phyloP scores from a whole-genome alignment of 331 rosid genomes.

The Spiraea crenata region DNA sequence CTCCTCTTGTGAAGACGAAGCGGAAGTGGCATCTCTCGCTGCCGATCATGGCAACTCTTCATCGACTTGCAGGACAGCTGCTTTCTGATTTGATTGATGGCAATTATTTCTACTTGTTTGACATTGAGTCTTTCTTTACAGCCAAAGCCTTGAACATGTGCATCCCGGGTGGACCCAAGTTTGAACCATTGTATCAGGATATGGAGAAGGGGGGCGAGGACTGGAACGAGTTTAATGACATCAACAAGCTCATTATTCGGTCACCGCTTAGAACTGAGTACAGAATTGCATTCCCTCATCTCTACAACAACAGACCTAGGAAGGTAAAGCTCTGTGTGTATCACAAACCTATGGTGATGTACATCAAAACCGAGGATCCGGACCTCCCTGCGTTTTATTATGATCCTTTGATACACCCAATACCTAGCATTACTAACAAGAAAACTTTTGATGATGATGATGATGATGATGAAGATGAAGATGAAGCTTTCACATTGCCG shows the following conservation, averaged over 20 bases:
- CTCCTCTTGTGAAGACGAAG: conserved; percentile 84
- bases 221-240: conserved; percentile 99
- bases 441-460: conserved; percentile 68
- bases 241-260: conserved; percentile 92
- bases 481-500: conserved; percentile 73
- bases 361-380: conserved; percentile 90
- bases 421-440: conserved; percentile 67
- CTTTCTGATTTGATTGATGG: conserved; percentile 94
- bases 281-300: conserved; percentile 90
- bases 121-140: conserved; percentile 98
- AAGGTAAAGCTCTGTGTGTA: conserved; percentile 89
- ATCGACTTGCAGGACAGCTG: conserved; percentile 96
- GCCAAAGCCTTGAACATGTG: conserved; percentile 99
- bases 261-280: conserved; percentile 95
- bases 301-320: conserved; percentile 96
- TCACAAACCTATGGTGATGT: conserved; percentile 95
- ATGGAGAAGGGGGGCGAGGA: conserved; percentile 98
- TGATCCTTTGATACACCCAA: conserved; percentile 93
- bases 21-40: conserved; percentile 99
- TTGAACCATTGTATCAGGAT: conserved; percentile 96
- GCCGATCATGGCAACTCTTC: conserved; percentile 98
- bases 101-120: conserved; percentile 94
- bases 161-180: conserved; percentile 98
- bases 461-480: conserved; percentile 64
- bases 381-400: conserved; percentile 97